phyloP scores from a whole-genome alignment of 257 asterid species.

The Solanum chilense region DNA sequence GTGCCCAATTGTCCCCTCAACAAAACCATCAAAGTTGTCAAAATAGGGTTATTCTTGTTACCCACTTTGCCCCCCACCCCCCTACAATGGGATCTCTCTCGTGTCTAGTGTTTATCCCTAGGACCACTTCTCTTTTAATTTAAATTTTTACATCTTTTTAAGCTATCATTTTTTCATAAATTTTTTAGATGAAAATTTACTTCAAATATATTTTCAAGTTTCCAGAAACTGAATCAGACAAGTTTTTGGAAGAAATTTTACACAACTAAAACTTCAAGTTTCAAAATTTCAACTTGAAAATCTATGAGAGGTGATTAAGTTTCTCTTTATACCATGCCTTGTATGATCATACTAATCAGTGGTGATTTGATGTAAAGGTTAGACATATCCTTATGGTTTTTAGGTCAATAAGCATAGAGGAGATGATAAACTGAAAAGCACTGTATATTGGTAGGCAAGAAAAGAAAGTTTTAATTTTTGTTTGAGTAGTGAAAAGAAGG shows the following conservation, averaged over 20 bases:
- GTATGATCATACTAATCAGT: neutral
- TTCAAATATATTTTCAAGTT: neutral
- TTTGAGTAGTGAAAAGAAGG: neutral
- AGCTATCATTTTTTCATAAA: no score
- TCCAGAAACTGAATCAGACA: rapidly evolving
- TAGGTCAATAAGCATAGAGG: conserved; percentile 29
- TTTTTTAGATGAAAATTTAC: neutral
- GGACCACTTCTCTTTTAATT: conserved; percentile 21
- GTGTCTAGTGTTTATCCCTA: conserved; percentile 48
- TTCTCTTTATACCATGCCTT: neutral
- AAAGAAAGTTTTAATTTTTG: neutral
- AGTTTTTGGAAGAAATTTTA: neutral
- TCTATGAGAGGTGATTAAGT: neutral
- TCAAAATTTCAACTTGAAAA: neutral
- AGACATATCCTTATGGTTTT: conserved; percentile 16
- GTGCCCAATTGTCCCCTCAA: conserved; percentile 75
- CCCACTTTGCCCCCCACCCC: conserved; percentile 24
- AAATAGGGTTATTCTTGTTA: conserved; percentile 19
- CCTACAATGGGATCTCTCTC: conserved; percentile 59
- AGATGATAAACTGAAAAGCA: conserved; percentile 26
- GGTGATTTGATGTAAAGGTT: neutral
- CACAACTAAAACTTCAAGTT: neutral
- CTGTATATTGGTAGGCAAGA: conserved; percentile 7
- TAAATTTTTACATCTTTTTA: neutral
- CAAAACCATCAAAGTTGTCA: conserved; percentile 88